These are phyloP conservation scores for Nicotiana sylvestris DNA, from an alignment of 257 asterid genomes.

Conservation along the genomic window DNA sequence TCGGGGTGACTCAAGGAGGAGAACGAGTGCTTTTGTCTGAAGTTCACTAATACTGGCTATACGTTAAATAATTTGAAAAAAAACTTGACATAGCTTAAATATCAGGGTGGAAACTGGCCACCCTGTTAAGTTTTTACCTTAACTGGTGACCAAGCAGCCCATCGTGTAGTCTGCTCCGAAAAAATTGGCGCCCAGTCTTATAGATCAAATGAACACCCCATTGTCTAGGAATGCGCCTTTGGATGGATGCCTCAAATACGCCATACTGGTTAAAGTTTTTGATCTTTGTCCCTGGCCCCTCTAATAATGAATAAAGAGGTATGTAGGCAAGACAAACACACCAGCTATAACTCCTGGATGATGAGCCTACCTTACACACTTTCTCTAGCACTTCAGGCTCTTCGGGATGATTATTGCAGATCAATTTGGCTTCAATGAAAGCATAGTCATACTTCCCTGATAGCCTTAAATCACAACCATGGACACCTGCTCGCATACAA, in stretches of 20 bases:
- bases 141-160: too few species aligned
- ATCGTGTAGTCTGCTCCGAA: too few species aligned
- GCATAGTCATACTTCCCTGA: neutral
- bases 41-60: too few species aligned
- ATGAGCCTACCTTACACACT: neutral
- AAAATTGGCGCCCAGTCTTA: neutral
- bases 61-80: too few species aligned
- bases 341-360: neutral
- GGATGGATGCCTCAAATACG: neutral
- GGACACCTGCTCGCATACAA: neutral
- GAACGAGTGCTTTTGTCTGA: too few species aligned
- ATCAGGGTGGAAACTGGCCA: too few species aligned
- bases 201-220: neutral
- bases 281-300: neutral
- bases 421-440: neutral
- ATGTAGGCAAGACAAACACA: neutral
- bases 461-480: neutral
- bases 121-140: too few species aligned
- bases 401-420: neutral
- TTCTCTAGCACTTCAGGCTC: neutral
- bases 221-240: neutral
- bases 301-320: neutral
- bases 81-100: too few species aligned
- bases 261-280: neutral
- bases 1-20: too few species aligned